Base-by-base conservation (phyloP, 2,329 filamentous ascomycete genomes). In the Fusarium nygamai region DNA sequence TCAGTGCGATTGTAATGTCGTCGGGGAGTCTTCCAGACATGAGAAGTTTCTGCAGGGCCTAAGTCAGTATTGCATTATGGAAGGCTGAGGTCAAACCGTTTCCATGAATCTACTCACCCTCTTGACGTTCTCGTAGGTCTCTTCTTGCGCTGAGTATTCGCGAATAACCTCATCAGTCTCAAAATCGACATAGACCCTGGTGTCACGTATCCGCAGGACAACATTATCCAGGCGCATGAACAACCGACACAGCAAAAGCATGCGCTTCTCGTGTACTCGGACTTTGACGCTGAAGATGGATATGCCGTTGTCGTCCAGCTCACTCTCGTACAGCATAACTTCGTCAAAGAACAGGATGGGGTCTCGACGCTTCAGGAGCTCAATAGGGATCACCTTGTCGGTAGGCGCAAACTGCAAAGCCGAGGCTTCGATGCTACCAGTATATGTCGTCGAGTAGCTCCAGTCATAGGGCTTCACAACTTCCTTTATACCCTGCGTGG, bases 261-360 rank as follows among this genome's bases (percentile, higher is more conserved):
- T 91, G 63, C 96, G 88, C 78, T 92, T 90, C 63, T 95, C 94
- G 92, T 98, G 98, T 64, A 98, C 96, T 68, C 96, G 89, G 58
- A 98, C 86, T 86, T 99, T 99, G 83, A 93, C 94, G 71, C 92
- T 97, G 67, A 97, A 87, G 81, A 98, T 89, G 36, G 94, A 94
- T 77, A 98, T 96, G 70, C 96, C 96, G 80, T 99, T 99, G 83
- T 99, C 96, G 69, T 98, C 96, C 53, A 99, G 89, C 86, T 99
- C 96, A 84, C 97, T 97, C 85, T 99, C 96, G 82, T 97, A 99
- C 54, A 99, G 88, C 78, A 98, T 91, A 44, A 99, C 94, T 78
- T 98, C 95, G 84, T 98, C 96, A 81, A 97, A 97, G 87, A 98
- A 98, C 10, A 97, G 85, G 74, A 99, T 99, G 0, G 96, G 96